phyloP scores from a whole-genome alignment of 345 rosid genomes.

The Eucalyptus tenuipes region DNA sequence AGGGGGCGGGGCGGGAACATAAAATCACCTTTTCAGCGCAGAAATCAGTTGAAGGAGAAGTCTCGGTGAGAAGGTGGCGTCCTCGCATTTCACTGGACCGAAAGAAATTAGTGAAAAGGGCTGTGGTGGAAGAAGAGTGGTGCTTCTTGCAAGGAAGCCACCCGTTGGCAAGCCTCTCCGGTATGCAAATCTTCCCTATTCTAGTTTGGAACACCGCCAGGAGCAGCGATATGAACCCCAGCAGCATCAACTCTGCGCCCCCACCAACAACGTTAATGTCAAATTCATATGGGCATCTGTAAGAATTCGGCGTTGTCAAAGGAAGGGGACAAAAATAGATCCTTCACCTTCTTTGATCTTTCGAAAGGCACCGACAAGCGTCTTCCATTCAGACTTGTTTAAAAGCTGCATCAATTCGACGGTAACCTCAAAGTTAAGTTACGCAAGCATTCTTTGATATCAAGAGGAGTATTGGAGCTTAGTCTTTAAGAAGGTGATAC shows the following conservation, averaged over 20 bases:
- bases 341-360: constrained; percentile 73
- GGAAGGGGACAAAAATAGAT: background rate
- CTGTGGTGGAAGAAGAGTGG: background rate
- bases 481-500: background rate
- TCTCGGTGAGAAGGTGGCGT: constrained; percentile 49
- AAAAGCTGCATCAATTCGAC: constrained; percentile 14
- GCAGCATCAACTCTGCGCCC: constrained; percentile 66
- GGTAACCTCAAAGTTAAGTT: background rate
- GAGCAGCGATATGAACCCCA: constrained; percentile 80
- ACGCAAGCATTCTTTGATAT: background rate
- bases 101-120: too few relatives aligned
- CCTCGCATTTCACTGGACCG: background rate
- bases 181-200: constrained; percentile 41
- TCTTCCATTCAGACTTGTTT: constrained; percentile 31
- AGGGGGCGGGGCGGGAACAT: background rate
- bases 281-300: background rate
- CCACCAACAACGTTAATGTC: background rate
- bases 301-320: background rate
- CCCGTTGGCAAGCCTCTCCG: constrained; percentile 21
- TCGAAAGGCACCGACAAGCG: constrained; percentile 59
- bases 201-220: constrained; percentile 43
- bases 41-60: background rate
- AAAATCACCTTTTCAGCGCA: constrained; percentile 19
- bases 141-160: constrained; percentile 44
- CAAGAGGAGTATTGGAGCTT: background rate